phyloP scores from a whole-genome alignment of 1,139 yeast species.

The Suhomyces bribrorum region DNA sequence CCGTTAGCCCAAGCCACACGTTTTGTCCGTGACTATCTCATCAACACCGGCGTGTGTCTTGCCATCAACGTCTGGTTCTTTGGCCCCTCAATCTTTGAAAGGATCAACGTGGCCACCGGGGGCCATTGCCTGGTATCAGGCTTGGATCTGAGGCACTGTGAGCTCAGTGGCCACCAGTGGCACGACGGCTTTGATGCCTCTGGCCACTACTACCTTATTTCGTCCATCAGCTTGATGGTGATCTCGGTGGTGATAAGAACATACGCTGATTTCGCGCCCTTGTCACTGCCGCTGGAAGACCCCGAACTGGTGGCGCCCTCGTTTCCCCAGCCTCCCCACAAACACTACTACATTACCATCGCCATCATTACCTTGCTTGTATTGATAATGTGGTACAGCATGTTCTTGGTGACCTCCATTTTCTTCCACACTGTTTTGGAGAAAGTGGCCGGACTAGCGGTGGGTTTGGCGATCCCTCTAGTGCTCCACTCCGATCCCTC shows the following conservation, averaged over 20 bases:
- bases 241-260: slow-evolving; percentile 21
- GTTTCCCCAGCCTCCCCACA: not conserved
- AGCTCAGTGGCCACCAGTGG: slow-evolving; percentile 52
- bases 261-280: not conserved
- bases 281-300: not conserved
- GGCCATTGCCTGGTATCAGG: slow-evolving; percentile 6
- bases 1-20: slow-evolving; percentile 9
- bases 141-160: slow-evolving; percentile 21
- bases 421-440: slow-evolving; percentile 65
- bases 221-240: slow-evolving; percentile 48
- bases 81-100: slow-evolving; percentile 47
- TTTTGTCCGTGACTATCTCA: slow-evolving; percentile 15
- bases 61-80: slow-evolving; percentile 44
- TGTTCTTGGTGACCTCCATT: slow-evolving; percentile 53
- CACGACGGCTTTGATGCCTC: slow-evolving; percentile 61
- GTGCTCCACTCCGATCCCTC: not conserved
- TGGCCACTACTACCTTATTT: slow-evolving; percentile 60
- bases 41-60: slow-evolving; percentile 20
- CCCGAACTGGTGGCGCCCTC: not conserved
- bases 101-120: slow-evolving; percentile 27
- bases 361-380: slow-evolving; percentile 12
- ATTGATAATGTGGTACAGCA: slow-evolving; percentile 43
- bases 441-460: slow-evolving; percentile 50
- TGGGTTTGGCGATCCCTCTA: slow-evolving; percentile 47
- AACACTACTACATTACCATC: not conserved